A percentile compares a stretch with the other conserved stretches of the same genome.
These are phyloP conservation scores for Backusella tarrabulga DNA, from an alignment of 192 early-diverging fungal species.

Conservation along the genomic window DNA sequence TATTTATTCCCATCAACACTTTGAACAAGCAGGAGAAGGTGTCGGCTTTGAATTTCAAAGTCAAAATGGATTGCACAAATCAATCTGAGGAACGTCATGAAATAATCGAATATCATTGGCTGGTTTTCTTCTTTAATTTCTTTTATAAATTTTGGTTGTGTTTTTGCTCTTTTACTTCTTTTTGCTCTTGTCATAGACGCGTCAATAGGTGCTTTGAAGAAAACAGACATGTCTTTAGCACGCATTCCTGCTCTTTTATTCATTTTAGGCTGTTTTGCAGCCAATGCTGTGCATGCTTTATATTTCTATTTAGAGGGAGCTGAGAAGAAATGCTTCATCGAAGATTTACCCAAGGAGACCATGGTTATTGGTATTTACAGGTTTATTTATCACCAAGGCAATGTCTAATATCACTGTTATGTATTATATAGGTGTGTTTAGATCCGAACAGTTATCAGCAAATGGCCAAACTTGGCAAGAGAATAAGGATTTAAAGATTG, in stretches of 20 bases:
- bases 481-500: conserved; percentile 62
- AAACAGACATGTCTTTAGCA: background rate
- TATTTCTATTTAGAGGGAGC: conserved; percentile 92
- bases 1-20: too few species aligned
- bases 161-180: conserved; percentile 2
- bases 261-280: background rate
- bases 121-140: background rate
- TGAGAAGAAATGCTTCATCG: conserved; percentile 90
- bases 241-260: conserved; percentile 1
- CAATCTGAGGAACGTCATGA: background rate
- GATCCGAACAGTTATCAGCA: conserved; percentile 80
- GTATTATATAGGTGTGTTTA: conserved; percentile 56
- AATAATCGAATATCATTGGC: background rate
- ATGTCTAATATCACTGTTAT: background rate
- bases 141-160: background rate
- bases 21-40: too few species aligned
- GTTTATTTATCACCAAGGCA: background rate
- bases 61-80: background rate
- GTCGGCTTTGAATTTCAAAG: background rate
- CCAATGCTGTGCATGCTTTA: conserved; percentile 47
- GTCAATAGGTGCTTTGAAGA: background rate
- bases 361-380: conserved; percentile 66
- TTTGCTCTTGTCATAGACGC: background rate
- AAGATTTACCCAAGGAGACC: conserved; percentile 90
- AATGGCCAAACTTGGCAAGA: conserved; percentile 53